A percentile compares a stretch with the other conserved stretches of the same genome.
Evolutionary conservation across 176 grass and related monocot species (phyloP).

Genomic region (Canna indica): DNA sequence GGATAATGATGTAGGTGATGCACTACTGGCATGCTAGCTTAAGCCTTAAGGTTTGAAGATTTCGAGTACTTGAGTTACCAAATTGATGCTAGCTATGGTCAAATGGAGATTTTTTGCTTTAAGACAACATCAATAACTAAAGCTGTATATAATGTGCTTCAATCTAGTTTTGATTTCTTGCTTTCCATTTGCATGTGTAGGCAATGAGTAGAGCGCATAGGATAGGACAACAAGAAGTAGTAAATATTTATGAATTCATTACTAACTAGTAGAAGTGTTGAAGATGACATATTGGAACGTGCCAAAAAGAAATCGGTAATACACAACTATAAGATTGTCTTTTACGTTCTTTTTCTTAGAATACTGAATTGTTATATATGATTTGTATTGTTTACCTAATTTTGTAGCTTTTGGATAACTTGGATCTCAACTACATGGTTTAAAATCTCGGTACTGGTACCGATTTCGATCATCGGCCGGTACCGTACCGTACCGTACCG

Average conservation of each 20-base stretch:
- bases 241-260: conserved; percentile 95
- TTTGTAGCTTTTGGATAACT: conserved; percentile 95
- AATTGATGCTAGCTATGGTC: no score
- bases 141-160: background rate
- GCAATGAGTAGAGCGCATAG: conserved; percentile 99
- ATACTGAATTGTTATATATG: conserved; percentile 4
- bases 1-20: no score
- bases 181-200: conserved; percentile 24
- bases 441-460: no score
- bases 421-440: no score
- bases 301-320: conserved; percentile 93
- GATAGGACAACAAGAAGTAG: conserved; percentile 97
- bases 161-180: background rate
- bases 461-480: no score
- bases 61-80: no score
- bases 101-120: no score
- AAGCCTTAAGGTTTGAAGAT: no score
- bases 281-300: conserved; percentile 98
- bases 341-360: conserved; percentile 3
- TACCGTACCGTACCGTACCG: no score
- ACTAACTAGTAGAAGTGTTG: conserved; percentile 98
- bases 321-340: background rate
- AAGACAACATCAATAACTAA: no score
- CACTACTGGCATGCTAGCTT: no score
- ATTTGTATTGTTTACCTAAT: conserved; percentile 1